These are phyloP conservation scores for Neonectria coccinea DNA, from an alignment of 2,329 filamentous ascomycete species.

Conservation along the genomic window DNA sequence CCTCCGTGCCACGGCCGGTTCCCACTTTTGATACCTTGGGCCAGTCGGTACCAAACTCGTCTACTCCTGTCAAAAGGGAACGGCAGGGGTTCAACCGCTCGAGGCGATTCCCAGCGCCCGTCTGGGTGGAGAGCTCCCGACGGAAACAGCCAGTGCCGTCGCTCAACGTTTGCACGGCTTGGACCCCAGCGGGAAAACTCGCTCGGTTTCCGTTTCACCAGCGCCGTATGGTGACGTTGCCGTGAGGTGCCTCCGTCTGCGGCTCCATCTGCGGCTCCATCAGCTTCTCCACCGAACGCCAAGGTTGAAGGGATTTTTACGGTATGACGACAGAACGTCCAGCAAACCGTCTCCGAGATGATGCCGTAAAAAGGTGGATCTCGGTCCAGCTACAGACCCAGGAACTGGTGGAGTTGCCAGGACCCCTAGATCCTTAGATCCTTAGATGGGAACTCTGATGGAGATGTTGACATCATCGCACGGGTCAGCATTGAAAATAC, in stretches of 20 bases:
- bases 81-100: background rate
- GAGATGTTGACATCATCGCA: background rate
- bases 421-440: background rate
- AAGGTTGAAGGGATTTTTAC: background rate
- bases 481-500: background rate
- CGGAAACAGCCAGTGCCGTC: background rate
- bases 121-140: background rate
- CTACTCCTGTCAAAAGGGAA: background rate
- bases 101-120: slow-evolving; percentile 1
- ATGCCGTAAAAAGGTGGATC: slow-evolving; percentile 14
- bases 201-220: slow-evolving; percentile 2
- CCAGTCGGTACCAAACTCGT: background rate
- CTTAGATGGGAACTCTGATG: background rate
- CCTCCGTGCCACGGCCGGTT: background rate
- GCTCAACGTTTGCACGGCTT: background rate
- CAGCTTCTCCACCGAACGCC: background rate
- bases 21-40: background rate
- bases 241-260: background rate
- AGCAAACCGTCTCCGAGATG: slow-evolving; percentile 8
- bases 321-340: slow-evolving; percentile 1
- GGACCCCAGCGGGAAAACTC: slow-evolving; percentile 8
- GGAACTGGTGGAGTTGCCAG: slow-evolving; percentile 5
- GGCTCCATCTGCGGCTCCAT: background rate
- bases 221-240: slow-evolving; percentile 4
- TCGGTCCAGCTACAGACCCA: background rate